These are phyloP conservation scores for Rhizopogon vinicolor DNA, from an alignment of 768 basidiomycete genomes.

Conservation along the genomic window DNA sequence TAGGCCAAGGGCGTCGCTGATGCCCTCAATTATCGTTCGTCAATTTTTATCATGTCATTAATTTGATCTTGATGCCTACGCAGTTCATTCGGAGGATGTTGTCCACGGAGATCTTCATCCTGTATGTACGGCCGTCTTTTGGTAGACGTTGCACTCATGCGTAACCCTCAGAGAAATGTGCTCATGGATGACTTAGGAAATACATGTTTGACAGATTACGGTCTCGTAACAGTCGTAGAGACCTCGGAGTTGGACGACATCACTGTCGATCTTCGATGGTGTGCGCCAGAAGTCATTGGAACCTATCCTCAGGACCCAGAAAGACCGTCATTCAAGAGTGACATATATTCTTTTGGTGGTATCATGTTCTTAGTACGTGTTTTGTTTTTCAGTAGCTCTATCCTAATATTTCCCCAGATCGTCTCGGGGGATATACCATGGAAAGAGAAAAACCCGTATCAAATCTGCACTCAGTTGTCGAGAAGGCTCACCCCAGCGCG, in stretches of 20 bases:
- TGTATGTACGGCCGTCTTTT: conserved; percentile 1
- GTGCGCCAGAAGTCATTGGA: conserved; percentile 29
- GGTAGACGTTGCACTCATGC: not conserved
- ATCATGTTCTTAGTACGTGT: conserved; percentile 9
- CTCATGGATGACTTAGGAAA: conserved; percentile 15
- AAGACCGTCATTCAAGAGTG: conserved; percentile 17
- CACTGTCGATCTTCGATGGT: conserved; percentile 25
- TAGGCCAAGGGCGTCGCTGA: conserved; percentile 10
- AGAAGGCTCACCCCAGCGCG: not conserved
- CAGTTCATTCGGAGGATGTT: conserved; percentile 12
- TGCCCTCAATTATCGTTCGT: conserved; percentile 10
- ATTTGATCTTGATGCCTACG: not conserved
- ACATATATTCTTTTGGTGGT: conserved; percentile 35
- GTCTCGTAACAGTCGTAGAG: conserved; percentile 33
- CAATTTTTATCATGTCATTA: no score
- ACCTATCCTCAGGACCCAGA: conserved; percentile 17
- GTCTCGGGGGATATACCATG: not conserved
- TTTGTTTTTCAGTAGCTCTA: no score
- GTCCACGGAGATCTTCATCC: conserved; percentile 14
- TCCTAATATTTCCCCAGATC: not conserved
- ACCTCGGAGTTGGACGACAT: conserved; percentile 24
- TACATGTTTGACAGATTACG: conserved; percentile 40
- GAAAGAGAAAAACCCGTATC: not conserved
- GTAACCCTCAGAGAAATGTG: conserved; percentile 9
- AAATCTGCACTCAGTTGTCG: not conserved